Evolutionary conservation across 2,329 filamentous ascomycete species (phyloP).

Genomic region (Pseudogymnoascus sp.): DNA sequence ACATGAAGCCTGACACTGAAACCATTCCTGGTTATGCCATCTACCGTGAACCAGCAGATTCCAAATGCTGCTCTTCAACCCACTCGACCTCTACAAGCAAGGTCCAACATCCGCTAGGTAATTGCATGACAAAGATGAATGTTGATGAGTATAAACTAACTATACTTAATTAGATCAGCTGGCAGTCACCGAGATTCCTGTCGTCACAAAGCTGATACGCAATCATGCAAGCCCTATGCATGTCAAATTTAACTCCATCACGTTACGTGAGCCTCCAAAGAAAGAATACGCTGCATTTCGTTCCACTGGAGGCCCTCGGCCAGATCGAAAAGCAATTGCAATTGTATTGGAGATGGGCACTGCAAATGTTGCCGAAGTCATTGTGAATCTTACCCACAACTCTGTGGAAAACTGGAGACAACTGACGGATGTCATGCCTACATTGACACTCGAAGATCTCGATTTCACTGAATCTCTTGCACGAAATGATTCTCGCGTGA

Average conservation of each 20-base stretch:
- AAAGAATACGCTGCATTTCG: conserved; percentile 50
- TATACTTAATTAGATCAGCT: conserved; percentile 39
- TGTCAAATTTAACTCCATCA: conserved; percentile 56
- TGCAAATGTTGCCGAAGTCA: conserved; percentile 40
- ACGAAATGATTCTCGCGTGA: conserved; percentile 74
- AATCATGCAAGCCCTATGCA: conserved; percentile 46
- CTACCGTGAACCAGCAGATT: conserved; percentile 30
- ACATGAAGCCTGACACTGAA: conserved; percentile 30
- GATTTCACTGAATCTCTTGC: conserved; percentile 69
- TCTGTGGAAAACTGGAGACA: conserved; percentile 40
- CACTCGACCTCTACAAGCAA: background rate
- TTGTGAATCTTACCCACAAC: conserved; percentile 41
- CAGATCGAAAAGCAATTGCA: conserved; percentile 42
- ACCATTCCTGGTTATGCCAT: conserved; percentile 40
- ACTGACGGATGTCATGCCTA: conserved; percentile 39
- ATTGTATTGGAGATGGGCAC: conserved; percentile 39
- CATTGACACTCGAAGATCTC: conserved; percentile 77
- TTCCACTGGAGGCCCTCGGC: conserved; percentile 39
- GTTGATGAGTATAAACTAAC: background rate
- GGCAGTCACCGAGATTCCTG: conserved; percentile 45
- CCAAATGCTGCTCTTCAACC: conserved; percentile 1
- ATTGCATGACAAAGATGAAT: background rate
- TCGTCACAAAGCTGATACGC: conserved; percentile 42
- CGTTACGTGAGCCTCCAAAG: conserved; percentile 45
- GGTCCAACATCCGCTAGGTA: conserved; percentile 10